These are phyloP conservation scores for Purshia tridentata DNA, from an alignment of 306 rosid genomes.

Conservation along the genomic window DNA sequence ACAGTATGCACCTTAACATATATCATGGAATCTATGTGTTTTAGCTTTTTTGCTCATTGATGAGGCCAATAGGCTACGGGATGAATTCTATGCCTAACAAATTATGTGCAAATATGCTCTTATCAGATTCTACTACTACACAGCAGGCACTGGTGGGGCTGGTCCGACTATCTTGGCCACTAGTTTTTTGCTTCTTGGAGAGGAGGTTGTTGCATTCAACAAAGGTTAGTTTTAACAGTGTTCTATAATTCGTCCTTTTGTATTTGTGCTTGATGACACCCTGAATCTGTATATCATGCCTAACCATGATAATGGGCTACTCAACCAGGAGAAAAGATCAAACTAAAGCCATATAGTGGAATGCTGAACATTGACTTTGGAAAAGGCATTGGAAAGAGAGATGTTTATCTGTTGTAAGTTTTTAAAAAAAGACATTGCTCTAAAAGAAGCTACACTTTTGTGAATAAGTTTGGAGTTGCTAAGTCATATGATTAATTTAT, in stretches of 20 bases:
- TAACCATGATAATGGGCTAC: slow-evolving; percentile 44
- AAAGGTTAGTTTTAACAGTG: slow-evolving; percentile 53
- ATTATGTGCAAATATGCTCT: slow-evolving; percentile 23
- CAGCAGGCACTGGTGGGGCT: slow-evolving; percentile 97
- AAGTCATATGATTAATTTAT: slow-evolving; percentile 7
- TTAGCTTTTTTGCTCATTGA: neutral
- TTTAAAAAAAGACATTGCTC: neutral
- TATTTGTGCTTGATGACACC: slow-evolving; percentile 18
- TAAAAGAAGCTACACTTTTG: slow-evolving; percentile 16
- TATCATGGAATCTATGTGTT: neutral
- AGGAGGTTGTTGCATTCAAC: slow-evolving; percentile 86
- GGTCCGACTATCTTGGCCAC: slow-evolving; percentile 94
- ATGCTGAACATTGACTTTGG: slow-evolving; percentile 94
- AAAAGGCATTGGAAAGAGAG: slow-evolving; percentile 88
- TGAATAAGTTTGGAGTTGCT: slow-evolving; percentile 4
- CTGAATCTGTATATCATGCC: slow-evolving; percentile 33
- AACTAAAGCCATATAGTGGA: slow-evolving; percentile 91
- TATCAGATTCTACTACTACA: slow-evolving; percentile 85
- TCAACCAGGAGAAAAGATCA: slow-evolving; percentile 77
- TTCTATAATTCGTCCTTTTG: slow-evolving; percentile 24
- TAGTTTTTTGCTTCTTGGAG: slow-evolving; percentile 89
- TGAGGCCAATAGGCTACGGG: slow-evolving; percentile 4
- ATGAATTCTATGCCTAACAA: slow-evolving; percentile 4
- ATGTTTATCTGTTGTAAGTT: slow-evolving; percentile 92
- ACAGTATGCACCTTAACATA: neutral